These are phyloP conservation scores for Hyphodiscus sp. DNA, from an alignment of 2,329 filamentous ascomycete species.

Conservation along the genomic window DNA sequence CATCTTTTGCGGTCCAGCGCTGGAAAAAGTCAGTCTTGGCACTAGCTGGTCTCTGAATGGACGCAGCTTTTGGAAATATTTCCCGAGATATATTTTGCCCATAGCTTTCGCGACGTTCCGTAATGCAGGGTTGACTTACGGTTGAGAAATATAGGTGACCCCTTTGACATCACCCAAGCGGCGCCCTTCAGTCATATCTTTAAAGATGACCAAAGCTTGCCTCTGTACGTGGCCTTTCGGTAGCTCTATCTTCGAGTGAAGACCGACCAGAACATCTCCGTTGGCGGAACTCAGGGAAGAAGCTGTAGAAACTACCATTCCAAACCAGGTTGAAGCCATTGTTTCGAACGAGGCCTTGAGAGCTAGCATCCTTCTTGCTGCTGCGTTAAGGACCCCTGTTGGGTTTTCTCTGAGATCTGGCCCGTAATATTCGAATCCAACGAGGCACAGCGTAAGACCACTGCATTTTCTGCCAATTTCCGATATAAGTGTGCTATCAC, in stretches of 20 bases:
- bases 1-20: constrained; percentile 19
- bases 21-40: constrained; percentile 4
- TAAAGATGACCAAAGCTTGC: too few species aligned
- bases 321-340: constrained; percentile 19
- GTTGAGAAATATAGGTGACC: too few species aligned
- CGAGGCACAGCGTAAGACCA: constrained; percentile 13
- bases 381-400: constrained; percentile 7
- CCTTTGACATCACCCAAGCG: too few species aligned
- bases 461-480: not conserved
- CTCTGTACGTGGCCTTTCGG: too few species aligned
- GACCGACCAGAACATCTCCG: too few species aligned
- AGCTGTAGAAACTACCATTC: constrained; percentile 1
- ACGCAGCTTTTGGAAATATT: not conserved
- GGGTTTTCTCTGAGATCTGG: constrained; percentile 9
- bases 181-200: too few species aligned
- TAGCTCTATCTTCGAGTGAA: too few species aligned
- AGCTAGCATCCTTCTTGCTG: constrained; percentile 9
- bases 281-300: too few species aligned
- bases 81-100: too few species aligned
- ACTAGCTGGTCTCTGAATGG: not conserved
- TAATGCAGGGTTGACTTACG: too few species aligned
- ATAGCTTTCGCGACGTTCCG: too few species aligned
- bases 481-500: not conserved
- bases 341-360: constrained; percentile 12
- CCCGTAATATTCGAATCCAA: constrained; percentile 14